Percentiles rank a stretch among this genome's conserved stretches.
phyloP scores from a whole-genome alignment of 208 protist species.

The Plasmodiophora brassicae region DNA sequence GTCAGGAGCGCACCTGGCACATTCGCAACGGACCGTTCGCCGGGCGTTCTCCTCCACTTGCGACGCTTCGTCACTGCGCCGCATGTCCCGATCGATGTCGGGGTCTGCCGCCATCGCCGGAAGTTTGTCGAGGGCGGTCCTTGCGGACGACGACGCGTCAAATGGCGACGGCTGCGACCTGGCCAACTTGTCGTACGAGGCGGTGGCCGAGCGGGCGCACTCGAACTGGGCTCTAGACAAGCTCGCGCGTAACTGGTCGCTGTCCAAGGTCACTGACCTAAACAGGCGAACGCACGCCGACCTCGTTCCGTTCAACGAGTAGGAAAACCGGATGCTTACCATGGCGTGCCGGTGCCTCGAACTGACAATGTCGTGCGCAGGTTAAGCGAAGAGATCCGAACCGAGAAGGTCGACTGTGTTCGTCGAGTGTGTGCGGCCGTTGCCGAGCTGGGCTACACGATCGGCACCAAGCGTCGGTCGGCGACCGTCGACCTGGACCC shows the following conservation, averaged over 20 bases:
- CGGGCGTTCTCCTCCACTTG: too few relatives aligned
- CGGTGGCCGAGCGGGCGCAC: background rate
- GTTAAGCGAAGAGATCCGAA: background rate
- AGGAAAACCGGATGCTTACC: background rate
- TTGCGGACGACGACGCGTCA: too few relatives aligned
- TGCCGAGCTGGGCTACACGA: background rate
- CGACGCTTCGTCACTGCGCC: too few relatives aligned
- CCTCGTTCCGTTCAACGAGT: background rate
- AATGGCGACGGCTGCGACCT: too few relatives aligned
- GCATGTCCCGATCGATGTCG: too few relatives aligned
- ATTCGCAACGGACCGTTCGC: too few relatives aligned
- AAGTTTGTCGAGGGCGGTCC: too few relatives aligned
- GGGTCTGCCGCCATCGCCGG: too few relatives aligned
- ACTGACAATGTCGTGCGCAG: background rate
- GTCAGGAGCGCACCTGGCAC: too few relatives aligned
- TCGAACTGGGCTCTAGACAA: background rate
- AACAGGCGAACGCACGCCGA: background rate
- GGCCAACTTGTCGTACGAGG: too few relatives aligned
- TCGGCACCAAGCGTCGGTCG: background rate
- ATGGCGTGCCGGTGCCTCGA: background rate
- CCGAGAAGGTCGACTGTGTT: background rate
- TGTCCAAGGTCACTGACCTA: background rate
- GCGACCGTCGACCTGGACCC: background rate
- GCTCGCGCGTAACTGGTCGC: background rate
- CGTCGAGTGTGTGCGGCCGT: background rate